phyloP scores from a whole-genome alignment of 345 rosid genomes.

The Euphorbia peplus region DNA sequence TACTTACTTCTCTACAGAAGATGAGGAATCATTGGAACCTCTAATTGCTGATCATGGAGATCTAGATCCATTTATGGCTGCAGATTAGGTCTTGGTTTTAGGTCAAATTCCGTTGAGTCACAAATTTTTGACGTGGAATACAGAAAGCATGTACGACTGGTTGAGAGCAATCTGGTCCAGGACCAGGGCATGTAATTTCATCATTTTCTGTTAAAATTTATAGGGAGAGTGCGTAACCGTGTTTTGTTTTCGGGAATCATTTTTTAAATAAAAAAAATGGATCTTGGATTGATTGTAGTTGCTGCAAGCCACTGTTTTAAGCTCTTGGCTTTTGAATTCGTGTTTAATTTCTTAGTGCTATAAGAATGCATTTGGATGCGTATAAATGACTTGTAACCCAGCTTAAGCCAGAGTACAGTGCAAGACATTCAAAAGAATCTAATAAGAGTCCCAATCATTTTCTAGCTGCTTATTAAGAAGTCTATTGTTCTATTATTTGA shows the following conservation, averaged over 20 bases:
- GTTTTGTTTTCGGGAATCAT: background rate
- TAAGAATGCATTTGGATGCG: background rate
- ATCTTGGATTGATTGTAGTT: background rate
- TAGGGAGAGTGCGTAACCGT: background rate
- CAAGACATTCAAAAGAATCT: too few relatives aligned
- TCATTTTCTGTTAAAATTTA: background rate
- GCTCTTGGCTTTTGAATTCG: background rate
- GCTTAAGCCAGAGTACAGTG: too few relatives aligned
- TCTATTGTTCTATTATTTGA: too few relatives aligned
- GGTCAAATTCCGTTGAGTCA: conserved; percentile 9
- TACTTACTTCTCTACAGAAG: conserved; percentile 62
- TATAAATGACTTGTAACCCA: too few relatives aligned
- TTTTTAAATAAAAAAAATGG: conserved; percentile 9
- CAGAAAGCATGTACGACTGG: conserved; percentile 1
- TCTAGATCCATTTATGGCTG: conserved; percentile 75
- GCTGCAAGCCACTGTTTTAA: background rate
- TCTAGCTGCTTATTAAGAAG: too few relatives aligned
- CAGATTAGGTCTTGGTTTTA: conserved; percentile 16
- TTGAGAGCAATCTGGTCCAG: conserved; percentile 12
- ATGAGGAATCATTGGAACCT: conserved; percentile 50
- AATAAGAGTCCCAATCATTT: too few relatives aligned
- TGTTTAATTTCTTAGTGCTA: background rate
- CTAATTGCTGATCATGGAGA: conserved; percentile 80
- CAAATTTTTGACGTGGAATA: conserved; percentile 1
- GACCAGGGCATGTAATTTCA: conserved; percentile 17